Conservation (phyloP, 1,139 yeast genomes). For the Yamadazyma taylorii region DNA sequence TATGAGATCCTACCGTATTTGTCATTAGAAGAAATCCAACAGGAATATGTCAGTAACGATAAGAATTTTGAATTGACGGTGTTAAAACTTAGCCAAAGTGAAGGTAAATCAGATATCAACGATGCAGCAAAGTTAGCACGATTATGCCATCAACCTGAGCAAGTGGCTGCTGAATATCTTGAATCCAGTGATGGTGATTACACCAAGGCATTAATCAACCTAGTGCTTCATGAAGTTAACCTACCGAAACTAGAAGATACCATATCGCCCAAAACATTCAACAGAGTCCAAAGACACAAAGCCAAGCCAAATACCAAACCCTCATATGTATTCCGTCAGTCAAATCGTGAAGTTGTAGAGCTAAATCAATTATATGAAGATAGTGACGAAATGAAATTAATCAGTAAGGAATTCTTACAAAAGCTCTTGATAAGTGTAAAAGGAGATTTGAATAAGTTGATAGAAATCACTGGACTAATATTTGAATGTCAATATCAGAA, state of each 20-base stretch:
- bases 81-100: slow-evolving; percentile 1
- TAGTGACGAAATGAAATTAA: slow-evolving; percentile 22
- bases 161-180: slow-evolving; percentile 5
- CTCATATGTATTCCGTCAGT: slow-evolving; percentile 16
- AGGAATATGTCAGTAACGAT: slow-evolving; percentile 1
- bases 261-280: not conserved
- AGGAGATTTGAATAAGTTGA: slow-evolving; percentile 37
- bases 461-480: slow-evolving; percentile 23
- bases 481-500: slow-evolving; percentile 7
- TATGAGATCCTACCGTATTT: slow-evolving; percentile 12
- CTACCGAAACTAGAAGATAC: slow-evolving; percentile 3
- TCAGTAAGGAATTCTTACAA: slow-evolving; percentile 33
- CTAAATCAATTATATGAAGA: slow-evolving; percentile 18
- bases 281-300: slow-evolving; percentile 24
- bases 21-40: slow-evolving; percentile 4
- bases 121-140: not conserved
- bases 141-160: not conserved
- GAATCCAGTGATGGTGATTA: slow-evolving; percentile 18
- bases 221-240: slow-evolving; percentile 22
- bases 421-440: slow-evolving; percentile 37
- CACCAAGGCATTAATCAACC: slow-evolving; percentile 26
- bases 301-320: slow-evolving; percentile 2
- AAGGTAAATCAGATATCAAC: too few relatives aligned
- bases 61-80: slow-evolving; percentile 6
- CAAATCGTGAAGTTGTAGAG: slow-evolving; percentile 18